Evolutionary conservation across 192 early-diverging fungal species (phyloP), one percentile per base, ranked within the genome.

Genomic region (Coemansia sp.): DNA sequence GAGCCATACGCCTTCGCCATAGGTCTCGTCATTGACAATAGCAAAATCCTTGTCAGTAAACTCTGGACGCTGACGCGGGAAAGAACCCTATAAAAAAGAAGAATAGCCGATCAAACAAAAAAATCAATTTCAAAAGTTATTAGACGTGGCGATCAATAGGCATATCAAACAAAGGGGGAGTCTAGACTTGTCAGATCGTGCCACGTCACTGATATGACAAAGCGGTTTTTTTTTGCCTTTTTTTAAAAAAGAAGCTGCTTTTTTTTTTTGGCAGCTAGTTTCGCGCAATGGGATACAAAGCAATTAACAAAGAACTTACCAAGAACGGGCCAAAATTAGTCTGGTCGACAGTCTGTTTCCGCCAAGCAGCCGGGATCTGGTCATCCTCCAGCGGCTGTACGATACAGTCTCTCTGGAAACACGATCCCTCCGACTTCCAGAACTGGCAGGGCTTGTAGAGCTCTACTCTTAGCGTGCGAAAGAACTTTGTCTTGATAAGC

Each of bases 401-500:
- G 11, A 90, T 87, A 74, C 96, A 98, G 66, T 95, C 91, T 51
- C 87, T 70, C 68, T 94, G 87, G 65, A 91, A 86, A 76, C 96
- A 98, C 31, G 90, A 82, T 20, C 85, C 87, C 70, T 94, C 89
- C 20, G 91, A 92, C 20, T 85, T 82, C 96, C 96, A 98, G 76
- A 95, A 97, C 11, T 88, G 89, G 68, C 96, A 98, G 4, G 90
- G 90, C 62, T 89, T 88, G 83, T 92, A 91, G 62, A 98, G 78
- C 70, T 97, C 90, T 20, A 94, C 87, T 79, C 92, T 94, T 71
- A 91, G 95, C 76, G 96, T 96, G 59, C 92, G 80, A 79, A 98
- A 99, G 77, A 94, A 97, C 10, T 86, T 87, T 38, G 94, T 92
- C 29, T 86, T 84, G 20, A 95, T 89, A n/a, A 99, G 86, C 53